Base-by-base conservation (phyloP, 129 eudicot genomes). In the Mikania micrantha region DNA sequence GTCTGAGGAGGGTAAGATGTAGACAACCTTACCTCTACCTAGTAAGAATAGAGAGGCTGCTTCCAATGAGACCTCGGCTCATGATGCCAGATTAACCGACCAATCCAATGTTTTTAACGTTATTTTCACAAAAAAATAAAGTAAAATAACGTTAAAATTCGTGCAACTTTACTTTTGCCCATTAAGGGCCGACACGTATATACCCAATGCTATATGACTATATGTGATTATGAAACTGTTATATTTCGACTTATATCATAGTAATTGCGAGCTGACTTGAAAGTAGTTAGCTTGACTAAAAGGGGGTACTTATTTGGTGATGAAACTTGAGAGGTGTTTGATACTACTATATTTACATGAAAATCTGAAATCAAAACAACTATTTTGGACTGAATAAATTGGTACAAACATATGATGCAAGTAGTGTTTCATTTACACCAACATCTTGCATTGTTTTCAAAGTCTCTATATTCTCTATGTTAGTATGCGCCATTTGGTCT, bases 331-430 rank as follows among this genome's bases (percentile, higher is more conserved):
- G n/a, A n/a, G 57, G 11, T 49, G 57, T 20, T 28, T 21, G 28
- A 49, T 49, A 49, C 57, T 49, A 49, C 28, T 21, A 3, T 49
- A 49, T 1, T 0, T 53, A 10, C 34, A 20, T 9, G 60, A 52
- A 52, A 24, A 9, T 21, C 32, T 3, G 32, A 21, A 52, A 52
- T 21, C 22, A 9, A 21, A 24, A n/a, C 32, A 48, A 24, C 32
- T 16, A 9, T 53, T 52, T 53, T 53, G 25, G n/a, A 53, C 32
- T 53, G 12, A 53, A 22, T 20, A 22, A 22, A 53, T 53, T 13
- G 22, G n/a, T 53, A 50, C n/a, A n/a, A n/a, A n/a, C n/a, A n/a
- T 64, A 65, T 69, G 21, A 40, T 70, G 44, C 41, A 44, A 70
- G 67, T 42, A 34, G 28, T 38, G 31, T 54, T 41, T 38, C 24